Percentiles rank a stretch among this genome's conserved stretches.
phyloP scores from a whole-genome alignment of 768 basidiomycete genomes.

The Mycena metata region DNA sequence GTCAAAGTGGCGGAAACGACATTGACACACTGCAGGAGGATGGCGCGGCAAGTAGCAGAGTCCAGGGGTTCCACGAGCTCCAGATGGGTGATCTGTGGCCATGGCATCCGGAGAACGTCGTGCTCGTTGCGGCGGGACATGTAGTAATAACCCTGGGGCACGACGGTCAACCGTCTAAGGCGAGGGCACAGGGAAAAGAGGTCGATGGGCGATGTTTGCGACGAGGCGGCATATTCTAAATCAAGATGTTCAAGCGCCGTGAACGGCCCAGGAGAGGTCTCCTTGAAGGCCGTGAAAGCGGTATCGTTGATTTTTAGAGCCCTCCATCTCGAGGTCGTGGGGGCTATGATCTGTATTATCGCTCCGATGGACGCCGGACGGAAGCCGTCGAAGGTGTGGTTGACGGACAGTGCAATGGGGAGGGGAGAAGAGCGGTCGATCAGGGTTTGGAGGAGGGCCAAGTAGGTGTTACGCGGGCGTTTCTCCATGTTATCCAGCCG shows the following conservation, averaged over 20 bases:
- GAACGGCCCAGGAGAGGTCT: not conserved
- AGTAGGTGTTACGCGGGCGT: not conserved
- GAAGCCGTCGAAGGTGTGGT: not conserved
- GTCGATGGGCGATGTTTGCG: not conserved
- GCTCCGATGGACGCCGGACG: not conserved
- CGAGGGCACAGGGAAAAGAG: not conserved
- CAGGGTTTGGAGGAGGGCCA: not conserved
- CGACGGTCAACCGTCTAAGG: not conserved
- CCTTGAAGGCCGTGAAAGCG: not conserved
- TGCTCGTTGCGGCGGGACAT: no score
- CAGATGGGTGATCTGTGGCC: conserved; percentile 15
- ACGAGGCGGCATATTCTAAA: not conserved
- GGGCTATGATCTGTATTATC: not conserved
- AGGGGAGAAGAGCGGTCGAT: conserved; percentile 15
- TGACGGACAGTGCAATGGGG: conserved; percentile 9
- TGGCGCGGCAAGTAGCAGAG: not conserved
- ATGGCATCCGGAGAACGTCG: conserved; percentile 4
- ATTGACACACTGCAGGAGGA: conserved; percentile 16
- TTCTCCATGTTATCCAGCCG: not conserved
- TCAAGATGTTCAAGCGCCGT: conserved; percentile 3
- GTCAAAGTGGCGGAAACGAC: not conserved
- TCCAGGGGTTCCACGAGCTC: not conserved
- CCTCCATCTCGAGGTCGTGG: conserved; percentile 5
- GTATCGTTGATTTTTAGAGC: not conserved
- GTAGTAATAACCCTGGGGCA: not conserved